Conservation (phyloP, 768 basidiomycete genomes). For the Lactifluus subvellereus region DNA sequence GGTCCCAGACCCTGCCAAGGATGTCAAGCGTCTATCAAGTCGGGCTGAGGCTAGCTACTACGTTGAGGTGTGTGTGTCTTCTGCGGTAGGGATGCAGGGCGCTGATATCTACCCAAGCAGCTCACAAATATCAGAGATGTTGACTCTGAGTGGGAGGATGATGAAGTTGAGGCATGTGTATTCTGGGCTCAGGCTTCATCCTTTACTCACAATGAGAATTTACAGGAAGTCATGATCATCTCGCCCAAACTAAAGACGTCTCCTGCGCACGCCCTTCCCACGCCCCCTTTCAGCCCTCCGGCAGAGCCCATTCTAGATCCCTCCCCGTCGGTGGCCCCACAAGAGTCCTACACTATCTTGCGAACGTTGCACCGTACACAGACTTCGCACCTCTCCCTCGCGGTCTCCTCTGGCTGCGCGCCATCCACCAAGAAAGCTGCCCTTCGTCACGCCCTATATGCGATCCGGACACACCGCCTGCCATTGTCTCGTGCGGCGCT, state of each 20-base stretch:
- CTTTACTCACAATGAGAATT: not conserved
- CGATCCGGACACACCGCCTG: slow-evolving; percentile 21
- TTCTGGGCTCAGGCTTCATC: not conserved
- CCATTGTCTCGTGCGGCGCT: slow-evolving; percentile 14
- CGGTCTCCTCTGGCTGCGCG: slow-evolving; percentile 12
- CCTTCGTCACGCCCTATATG: slow-evolving; percentile 18
- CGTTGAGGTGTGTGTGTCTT: slow-evolving; percentile 19
- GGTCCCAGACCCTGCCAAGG: not conserved
- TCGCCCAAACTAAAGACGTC: slow-evolving; percentile 16
- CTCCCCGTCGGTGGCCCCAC: not conserved
- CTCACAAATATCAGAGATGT: slow-evolving; percentile 22
- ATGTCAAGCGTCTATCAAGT: slow-evolving; percentile 10
- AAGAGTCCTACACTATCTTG: slow-evolving; percentile 22
- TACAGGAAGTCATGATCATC: slow-evolving; percentile 25
- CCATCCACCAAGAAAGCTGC: slow-evolving; percentile 12
- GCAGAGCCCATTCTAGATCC: not conserved
- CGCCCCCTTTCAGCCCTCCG: slow-evolving; percentile 5
- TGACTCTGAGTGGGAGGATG: slow-evolving; percentile 26
- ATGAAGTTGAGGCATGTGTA: slow-evolving; percentile 23
- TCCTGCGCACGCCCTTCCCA: slow-evolving; percentile 4
- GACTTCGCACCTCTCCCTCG: slow-evolving; percentile 17
- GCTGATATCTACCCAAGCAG: slow-evolving; percentile 14
- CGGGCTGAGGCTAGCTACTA: slow-evolving; percentile 23
- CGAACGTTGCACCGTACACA: slow-evolving; percentile 20
- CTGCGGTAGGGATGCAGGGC: not conserved